Evolutionary conservation across 441 rosid species (phyloP), one percentile per base, ranked within the genome.

Genomic region (Gossypium davidsonii): DNA sequence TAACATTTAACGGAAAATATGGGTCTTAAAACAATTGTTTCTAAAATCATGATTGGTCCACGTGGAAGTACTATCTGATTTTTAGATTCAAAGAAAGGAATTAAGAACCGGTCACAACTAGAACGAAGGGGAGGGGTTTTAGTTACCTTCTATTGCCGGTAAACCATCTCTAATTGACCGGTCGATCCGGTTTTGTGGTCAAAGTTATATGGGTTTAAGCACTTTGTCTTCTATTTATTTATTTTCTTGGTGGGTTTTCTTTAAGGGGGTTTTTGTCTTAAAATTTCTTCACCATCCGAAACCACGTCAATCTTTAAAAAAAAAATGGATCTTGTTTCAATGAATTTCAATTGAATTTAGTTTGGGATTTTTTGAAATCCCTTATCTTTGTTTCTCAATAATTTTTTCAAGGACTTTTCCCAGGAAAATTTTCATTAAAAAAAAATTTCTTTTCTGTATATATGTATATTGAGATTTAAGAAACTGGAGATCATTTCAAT

Each of bases 111-210:
- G 70, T 74, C 81, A 61, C 31, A n/a, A n/a, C 46, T 46, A 59
- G 69, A 37, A 34, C 39, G 37, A 56, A 20, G 37, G 52, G 51
- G 55, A 75, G 42, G 74, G 81, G 28, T 66, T 85, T 80, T 69
- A 31, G 77, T 74, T 60, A 88, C 91, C 77, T 53, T 74, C 51
- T 76, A 76, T 74, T 57, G 66, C 81, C 88, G 66, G 90, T 78
- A 59, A 64, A 14, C 31, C 25, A 55, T 55, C 57, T 57, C 55
- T 12, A 39, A 37, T 57, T 68, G 34, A 80, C 90, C 70, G 81
- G 85, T 72, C 78, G 73, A 56, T 83, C 90, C 83, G 76, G 94
- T 89, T 83, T 73, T 74, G 84, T 82, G 86, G 90, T 79, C 80
- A 79, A 37, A 71, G 28, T 17, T 61, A 61, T 65, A 8, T 55